Base-by-base conservation (phyloP, 176 grass and related monocot species). In the Lolium multiflorum region DNA sequence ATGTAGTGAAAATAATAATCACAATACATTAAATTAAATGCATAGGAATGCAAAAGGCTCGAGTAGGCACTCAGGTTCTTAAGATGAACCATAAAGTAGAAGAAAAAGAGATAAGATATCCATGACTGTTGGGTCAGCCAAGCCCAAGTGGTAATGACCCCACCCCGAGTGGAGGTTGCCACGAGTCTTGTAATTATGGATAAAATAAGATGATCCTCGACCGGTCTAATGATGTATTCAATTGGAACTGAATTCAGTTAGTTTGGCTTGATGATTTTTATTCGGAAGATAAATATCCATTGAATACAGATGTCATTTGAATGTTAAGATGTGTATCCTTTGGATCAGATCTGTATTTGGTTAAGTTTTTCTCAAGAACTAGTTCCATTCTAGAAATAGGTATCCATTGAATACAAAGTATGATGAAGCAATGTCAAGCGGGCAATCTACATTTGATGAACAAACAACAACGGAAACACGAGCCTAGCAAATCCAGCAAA, bases 41-140 rank as follows among this genome's bases (percentile, higher is more conserved):
- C 71, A 26, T 49, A 48, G 25, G 49, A 74, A 74, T 74, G 71
- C 44, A 49, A 72, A 74, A 71, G 38, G 17, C 13, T 74, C 21
- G 26, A 26, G 46, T 74, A 49, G 71, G 21, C 71, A 74, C 44
- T 74, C 44, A 49, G 12, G 44, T 74, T 74, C 71, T 74, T 50
- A 74, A 50, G 71, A 73, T 48, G 71, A 48, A 73, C n/a, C 11
- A 73, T 12, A 25, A 73, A 49, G n/a, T 73, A 73, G 41, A 73
- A 73, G 44, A 73, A 73, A 39, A 48, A 47, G 44, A 72, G 20
- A 24, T 28, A 68, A 37, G 20, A 73, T 74, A 11, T 50, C 44
- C 71, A 74, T 74, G 71, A 14, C 44, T 21, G 44, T 74, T 74
- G 6, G 54, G 54, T 20, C 17, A 16, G 54, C 54, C 16, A 7